Evolutionary conservation across 495 filamentous ascomycete genomes (phyloP).

Genomic region (Aspergillus wentii): DNA sequence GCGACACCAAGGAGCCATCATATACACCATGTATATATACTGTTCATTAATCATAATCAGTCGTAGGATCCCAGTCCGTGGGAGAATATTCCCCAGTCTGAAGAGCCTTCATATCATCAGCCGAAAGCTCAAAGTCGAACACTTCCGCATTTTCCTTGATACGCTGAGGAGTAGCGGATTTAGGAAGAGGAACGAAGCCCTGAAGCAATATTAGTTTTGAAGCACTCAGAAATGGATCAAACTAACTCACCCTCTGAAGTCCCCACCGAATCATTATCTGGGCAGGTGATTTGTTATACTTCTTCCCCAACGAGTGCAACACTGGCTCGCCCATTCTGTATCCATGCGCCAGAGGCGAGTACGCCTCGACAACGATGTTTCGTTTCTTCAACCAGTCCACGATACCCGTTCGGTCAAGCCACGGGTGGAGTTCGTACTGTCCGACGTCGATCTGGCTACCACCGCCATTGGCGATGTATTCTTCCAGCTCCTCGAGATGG

Average conservation of each 20-base stretch:
- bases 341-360: slow-evolving; percentile 70
- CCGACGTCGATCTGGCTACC: slow-evolving; percentile 76
- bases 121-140: slow-evolving; percentile 74
- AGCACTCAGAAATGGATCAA: neutral
- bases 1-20: no score
- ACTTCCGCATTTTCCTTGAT: slow-evolving; percentile 70
- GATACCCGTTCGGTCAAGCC: slow-evolving; percentile 70
- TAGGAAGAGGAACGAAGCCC: slow-evolving; percentile 61
- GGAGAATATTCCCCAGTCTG: slow-evolving; percentile 56
- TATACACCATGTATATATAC: neutral
- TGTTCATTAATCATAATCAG: slow-evolving; percentile 34
- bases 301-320: slow-evolving; percentile 54
- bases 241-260: slow-evolving; percentile 56
- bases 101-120: slow-evolving; percentile 52
- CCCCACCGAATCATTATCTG: slow-evolving; percentile 85
- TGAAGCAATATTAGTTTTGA: slow-evolving; percentile 8
- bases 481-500: slow-evolving; percentile 60
- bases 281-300: slow-evolving; percentile 67
- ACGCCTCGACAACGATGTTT: slow-evolving; percentile 71
- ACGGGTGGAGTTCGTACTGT: slow-evolving; percentile 87
- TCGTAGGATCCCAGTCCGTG: slow-evolving; percentile 59
- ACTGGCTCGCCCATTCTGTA: slow-evolving; percentile 56
- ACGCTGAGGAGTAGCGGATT: slow-evolving; percentile 51
- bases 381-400: slow-evolving; percentile 66
- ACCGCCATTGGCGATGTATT: slow-evolving; percentile 64